Evolutionary conservation across 225 moss, liverwort and hornwort genomes (phyloP), one percentile per base, ranked within the genome.

Genomic region (Sphagnum tenellum): DNA sequence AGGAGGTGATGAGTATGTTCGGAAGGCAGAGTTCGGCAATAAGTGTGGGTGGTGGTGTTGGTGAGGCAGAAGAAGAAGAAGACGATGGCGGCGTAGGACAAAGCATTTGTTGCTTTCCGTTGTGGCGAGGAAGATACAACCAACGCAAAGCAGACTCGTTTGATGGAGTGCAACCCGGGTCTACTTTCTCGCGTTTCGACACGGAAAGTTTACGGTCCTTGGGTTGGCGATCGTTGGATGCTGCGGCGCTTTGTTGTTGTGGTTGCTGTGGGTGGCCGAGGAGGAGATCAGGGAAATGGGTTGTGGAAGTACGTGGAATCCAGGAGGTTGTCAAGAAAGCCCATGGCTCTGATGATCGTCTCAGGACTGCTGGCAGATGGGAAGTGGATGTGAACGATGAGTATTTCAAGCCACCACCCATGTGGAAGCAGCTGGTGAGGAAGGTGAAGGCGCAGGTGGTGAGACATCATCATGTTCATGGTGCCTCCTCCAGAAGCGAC

Each of bases 381-480:
- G 71, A 81, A 67, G 61, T 84, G 2, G 80, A 84, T 44, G 78
- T 48, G 49, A 69, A 84, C 49, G 78, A 84, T 10, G 80, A 84
- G 67, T 84, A 52, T 12, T 84, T 73, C 55, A 84, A 84, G 75
- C 84, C 80, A 63, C 73, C 84, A 6, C 29, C 29, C 29, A 71
- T 78, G 4, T 84, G 84, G 84, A 84, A 84, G 59, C 84, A 84
- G 73, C 62, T 84, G 55, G 75, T 84, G 2, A 73, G 75, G 29
- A 84, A 78, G 70, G 71, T 81, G 64, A 81, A 67, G 69, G 80
- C 80, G 8, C 84, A 78, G 47, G 71, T 75, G 49, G 64, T 58
- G 59, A 75, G 75, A 3, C 71, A 71, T 3, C 75, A 78, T 57
- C 29, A 29, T 1, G 29, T 29, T 29, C 29, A 29, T 29, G 29